Base-by-base conservation (phyloP, 2,329 filamentous ascomycete species). In the Didymella lethalis region DNA sequence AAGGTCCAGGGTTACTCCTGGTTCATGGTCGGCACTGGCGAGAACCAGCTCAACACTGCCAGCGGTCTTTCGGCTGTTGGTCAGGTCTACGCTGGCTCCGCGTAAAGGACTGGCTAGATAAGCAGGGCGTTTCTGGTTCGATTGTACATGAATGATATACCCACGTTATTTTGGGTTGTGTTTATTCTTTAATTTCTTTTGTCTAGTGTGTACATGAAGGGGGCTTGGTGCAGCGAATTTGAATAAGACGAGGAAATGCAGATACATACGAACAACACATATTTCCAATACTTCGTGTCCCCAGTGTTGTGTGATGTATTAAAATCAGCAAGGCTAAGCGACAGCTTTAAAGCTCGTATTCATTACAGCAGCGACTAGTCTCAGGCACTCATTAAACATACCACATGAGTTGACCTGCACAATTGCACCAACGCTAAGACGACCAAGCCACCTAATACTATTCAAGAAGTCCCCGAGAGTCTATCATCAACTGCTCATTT, bases 1-100 rank as follows among this genome's bases (percentile, higher is more conserved):
- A 62, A 62, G 11, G 75, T 77, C 43, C 58, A 71, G 51, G 71
- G 75, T 18, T 78, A 78, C 67, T 64, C 76, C 0, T 78, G 72
- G 63, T 78, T 78, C 66, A 75, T 75, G 67, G 74, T 75, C 32
- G 73, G 72, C 51, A 64, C 47, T 25, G 70, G 70, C 20, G 66
- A 68, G 64, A 66, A 71, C 62, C 66, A 71, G 69, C 69, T 74
- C 48, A 71, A 71, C 65, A 40, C 40, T 44, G 52, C 64, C 23
- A 51, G n/a, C 32, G 68, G 66, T 18, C 65, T 73, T 11, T 50
- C 46, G 7, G 36, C 51, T n/a, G 38, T 69, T 51, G 71, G 71
- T 34, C 53, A 73, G 64, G 64, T 70, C 34, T 75, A 75, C 48
- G 67, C 67, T 48, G 63, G 54, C 38, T 50, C 64, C 31, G 46